A percentile compares a stretch with the other conserved stretches of the same genome.
phyloP scores from a whole-genome alignment of 108 stramenopile genomes.

The Pelagomonas calceolata region DNA sequence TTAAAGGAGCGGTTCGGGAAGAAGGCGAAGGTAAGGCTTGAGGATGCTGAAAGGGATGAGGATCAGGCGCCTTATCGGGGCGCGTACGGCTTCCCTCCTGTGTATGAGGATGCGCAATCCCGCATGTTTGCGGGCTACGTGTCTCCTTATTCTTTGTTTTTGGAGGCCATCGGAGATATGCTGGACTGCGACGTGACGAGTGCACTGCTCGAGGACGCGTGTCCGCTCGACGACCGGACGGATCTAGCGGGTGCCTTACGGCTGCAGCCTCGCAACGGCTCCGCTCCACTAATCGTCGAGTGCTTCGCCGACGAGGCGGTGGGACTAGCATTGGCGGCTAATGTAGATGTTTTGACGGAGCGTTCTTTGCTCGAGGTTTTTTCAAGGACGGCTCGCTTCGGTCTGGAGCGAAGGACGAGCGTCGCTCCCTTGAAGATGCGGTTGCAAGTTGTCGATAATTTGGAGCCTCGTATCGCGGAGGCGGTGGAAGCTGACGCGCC shows the following conservation, averaged over 20 bases:
- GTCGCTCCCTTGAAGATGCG: background rate
- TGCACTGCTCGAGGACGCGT: conserved; percentile 63
- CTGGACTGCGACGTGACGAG: conserved; percentile 60
- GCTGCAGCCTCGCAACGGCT: conserved; percentile 14
- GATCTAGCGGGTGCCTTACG: conserved; percentile 63
- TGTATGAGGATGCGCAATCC: conserved; percentile 29
- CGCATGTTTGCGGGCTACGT: conserved; percentile 29
- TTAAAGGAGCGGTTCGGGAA: conserved; percentile 33
- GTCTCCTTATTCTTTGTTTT: conserved; percentile 56
- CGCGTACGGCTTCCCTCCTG: conserved; percentile 61
- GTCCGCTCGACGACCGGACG: conserved; percentile 51
- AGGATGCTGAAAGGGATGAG: background rate
- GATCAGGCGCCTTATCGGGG: conserved; percentile 56
- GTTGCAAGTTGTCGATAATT: conserved; percentile 45
- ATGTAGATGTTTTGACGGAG: conserved; percentile 46
- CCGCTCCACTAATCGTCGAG: conserved; percentile 60
- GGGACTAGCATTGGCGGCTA: conserved; percentile 55
- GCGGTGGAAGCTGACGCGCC: too few relatives aligned
- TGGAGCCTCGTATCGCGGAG: too few relatives aligned
- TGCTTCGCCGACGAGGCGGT: conserved; percentile 75
- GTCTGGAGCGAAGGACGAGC: background rate
- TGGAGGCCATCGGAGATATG: conserved; percentile 58
- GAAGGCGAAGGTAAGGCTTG: background rate
- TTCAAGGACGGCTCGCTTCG: background rate
- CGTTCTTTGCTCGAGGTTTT: conserved; percentile 38